Evolutionary conservation across 306 rosid genomes (phyloP), one percentile per base, ranked within the genome.

Genomic region (Pachyrhizus erosus): DNA sequence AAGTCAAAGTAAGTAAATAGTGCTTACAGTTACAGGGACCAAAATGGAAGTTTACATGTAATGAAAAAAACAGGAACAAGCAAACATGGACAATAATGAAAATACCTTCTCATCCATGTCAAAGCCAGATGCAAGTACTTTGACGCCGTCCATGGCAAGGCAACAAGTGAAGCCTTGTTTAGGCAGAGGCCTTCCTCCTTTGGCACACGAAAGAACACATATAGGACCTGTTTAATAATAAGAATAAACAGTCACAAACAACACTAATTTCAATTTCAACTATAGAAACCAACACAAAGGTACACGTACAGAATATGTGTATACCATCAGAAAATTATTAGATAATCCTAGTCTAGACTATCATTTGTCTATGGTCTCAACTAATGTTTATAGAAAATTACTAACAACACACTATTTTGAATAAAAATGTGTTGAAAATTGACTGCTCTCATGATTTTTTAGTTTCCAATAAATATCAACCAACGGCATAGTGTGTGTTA

Each of bases 81-180:
- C n/a, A 79, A 70, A 45, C 77, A 49, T 54, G 87, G 62, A 78
- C 61, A 72, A 75, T 33, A 80, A 77, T 73, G 64, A 77, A 11
- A 46, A 51, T 85, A 91, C 97, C 98, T 89, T 96, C 87, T 96
- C 99, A 7, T 89, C 92, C 4, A 14, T 82, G 64, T 88, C 92
- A 76, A 96, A 96, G 78, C 99, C 99, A 40, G 99, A 96, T 31
- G 97, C 96, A 62, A 96, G 96, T 26, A 96, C 86, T 86, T 91
- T 96, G 77, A 93, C 94, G 82, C 96, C 97, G 64, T 92, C 98
- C 98, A 96, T 87, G 27, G 98, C 92, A 81, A 93, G 91, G 92
- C 98, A 96, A 84, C 99, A 96, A 80, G 96, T 89, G 86, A 87
- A 96, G 13, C 88, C 89, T 84, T 87, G 92, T 84, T 88, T 89